Evolutionary conservation across 2,329 filamentous ascomycete genomes (phyloP).

Genomic region (Aspergillus carbonarius): DNA sequence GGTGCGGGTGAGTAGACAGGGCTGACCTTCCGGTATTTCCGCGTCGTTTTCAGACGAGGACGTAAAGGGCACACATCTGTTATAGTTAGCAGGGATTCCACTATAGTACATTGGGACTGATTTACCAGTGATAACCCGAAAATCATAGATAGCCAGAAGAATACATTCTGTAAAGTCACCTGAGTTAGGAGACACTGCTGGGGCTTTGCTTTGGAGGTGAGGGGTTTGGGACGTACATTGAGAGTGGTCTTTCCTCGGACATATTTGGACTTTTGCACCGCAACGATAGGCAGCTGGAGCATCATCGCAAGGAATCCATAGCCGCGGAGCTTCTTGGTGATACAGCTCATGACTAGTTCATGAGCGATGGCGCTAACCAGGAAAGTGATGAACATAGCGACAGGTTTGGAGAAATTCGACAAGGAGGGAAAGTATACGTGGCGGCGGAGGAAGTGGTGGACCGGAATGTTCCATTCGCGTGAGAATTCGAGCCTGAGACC

Average conservation of each 20-base stretch:
- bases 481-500: conserved; percentile 78
- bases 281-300: conserved; percentile 93
- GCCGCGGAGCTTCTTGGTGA: conserved; percentile 92
- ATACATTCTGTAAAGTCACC: conserved; percentile 58
- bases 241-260: conserved; percentile 72
- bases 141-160: conserved; percentile 93
- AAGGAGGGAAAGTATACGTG: conserved; percentile 89
- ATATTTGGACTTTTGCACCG: conserved; percentile 77
- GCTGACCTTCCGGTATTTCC: not conserved
- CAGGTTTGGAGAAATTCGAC: conserved; percentile 69
- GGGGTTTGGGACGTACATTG: conserved; percentile 53
- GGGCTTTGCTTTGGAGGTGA: not conserved
- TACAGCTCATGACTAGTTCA: conserved; percentile 95
- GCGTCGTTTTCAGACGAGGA: conserved; percentile 47
- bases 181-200: not conserved
- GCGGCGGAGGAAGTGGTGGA: conserved; percentile 89
- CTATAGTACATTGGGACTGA: conserved; percentile 13
- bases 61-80: conserved; percentile 61
- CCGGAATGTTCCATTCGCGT: conserved; percentile 95
- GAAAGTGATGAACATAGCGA: conserved; percentile 88
- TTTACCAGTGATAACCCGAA: conserved; percentile 76
- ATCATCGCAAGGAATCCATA: conserved; percentile 96
- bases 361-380: conserved; percentile 85
- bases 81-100: not conserved
- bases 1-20: not conserved